phyloP scores from a whole-genome alignment of 768 basidiomycete genomes.

The Epithele typhae region DNA sequence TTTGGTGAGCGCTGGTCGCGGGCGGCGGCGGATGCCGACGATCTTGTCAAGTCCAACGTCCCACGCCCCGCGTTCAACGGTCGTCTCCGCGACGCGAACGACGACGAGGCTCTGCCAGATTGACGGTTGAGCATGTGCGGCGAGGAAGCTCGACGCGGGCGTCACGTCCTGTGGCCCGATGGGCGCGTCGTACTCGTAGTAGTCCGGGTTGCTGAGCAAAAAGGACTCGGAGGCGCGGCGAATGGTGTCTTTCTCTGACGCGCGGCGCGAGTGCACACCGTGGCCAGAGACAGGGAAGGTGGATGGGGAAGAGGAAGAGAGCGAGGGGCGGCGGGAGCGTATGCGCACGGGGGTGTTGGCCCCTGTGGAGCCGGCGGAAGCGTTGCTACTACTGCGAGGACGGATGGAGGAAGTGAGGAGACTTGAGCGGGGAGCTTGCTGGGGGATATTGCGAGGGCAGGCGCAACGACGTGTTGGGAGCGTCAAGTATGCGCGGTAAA shows the following conservation, averaged over 20 bases:
- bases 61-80: conserved; percentile 79
- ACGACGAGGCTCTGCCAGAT: conserved; percentile 60
- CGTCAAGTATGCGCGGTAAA: conserved; percentile 58
- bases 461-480: conserved; percentile 61
- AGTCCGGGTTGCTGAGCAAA: conserved; percentile 21
- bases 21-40: conserved; percentile 67
- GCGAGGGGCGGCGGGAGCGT: conserved; percentile 45
- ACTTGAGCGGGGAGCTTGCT: conserved; percentile 41
- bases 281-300: conserved; percentile 80
- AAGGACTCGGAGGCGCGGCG: conserved; percentile 21
- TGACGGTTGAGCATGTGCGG: conserved; percentile 28
- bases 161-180: conserved; percentile 32
- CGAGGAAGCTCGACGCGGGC: conserved; percentile 29
- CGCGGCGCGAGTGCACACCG: conserved; percentile 69
- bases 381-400: conserved; percentile 61
- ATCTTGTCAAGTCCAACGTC: conserved; percentile 51
- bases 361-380: conserved; percentile 38
- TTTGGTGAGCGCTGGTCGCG: conserved; percentile 42
- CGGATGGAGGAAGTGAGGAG: conserved; percentile 38
- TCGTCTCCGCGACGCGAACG: conserved; percentile 48
- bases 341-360: conserved; percentile 43
- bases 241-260: conserved; percentile 52
- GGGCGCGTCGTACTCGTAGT: conserved; percentile 17
- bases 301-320: conserved; percentile 33
- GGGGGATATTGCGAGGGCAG: conserved; percentile 51